A percentile compares a stretch with the other conserved stretches of the same genome.
These are phyloP conservation scores for Spirogloea muscicola DNA, from an alignment of 139 green algal genomes.

Conservation along the genomic window DNA sequence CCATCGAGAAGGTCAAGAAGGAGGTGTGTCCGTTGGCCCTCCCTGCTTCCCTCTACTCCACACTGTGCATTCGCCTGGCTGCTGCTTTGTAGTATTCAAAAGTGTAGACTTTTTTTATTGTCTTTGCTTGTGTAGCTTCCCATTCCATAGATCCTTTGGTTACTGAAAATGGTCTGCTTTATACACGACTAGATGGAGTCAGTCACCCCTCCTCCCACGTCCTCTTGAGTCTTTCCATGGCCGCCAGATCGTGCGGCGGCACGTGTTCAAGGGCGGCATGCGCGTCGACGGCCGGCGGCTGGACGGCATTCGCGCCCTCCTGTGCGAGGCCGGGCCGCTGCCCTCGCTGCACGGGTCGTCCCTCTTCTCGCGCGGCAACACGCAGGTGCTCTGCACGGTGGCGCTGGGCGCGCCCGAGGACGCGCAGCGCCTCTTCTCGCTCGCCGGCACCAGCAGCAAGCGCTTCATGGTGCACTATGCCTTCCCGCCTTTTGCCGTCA, in stretches of 20 bases:
- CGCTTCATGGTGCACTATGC: constrained; percentile 86
- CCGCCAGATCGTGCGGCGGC: constrained; percentile 18
- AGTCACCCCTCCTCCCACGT: too few species aligned
- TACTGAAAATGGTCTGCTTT: too few species aligned
- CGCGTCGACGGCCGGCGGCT: constrained; percentile 25
- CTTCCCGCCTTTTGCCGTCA: constrained; percentile 92
- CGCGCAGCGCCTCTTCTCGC: constrained; percentile 21
- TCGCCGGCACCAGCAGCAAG: constrained; percentile 21
- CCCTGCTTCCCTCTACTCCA: too few species aligned
- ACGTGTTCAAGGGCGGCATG: constrained; percentile 1
- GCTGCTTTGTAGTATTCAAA: too few species aligned
- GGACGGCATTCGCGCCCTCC: constrained; percentile 53
- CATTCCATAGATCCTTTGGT: too few species aligned
- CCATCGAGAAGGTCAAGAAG: constrained; percentile 28
- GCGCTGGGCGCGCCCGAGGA: constrained; percentile 36
- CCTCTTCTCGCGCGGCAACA: constrained; percentile 96
- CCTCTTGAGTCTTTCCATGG: too few species aligned
- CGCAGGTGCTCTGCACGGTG: constrained; percentile 62
- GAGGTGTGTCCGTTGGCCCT: too few species aligned
- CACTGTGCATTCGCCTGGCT: too few species aligned
- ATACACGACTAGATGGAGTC: too few species aligned
- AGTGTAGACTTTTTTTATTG: too few species aligned
- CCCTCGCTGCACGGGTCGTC: constrained; percentile 80
- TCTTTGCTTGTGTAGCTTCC: too few species aligned
- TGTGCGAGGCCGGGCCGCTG: constrained; percentile 51